A percentile compares a stretch with the other conserved stretches of the same genome.
Evolutionary conservation across 148 eudicot species (phyloP).

Genomic region (Cornus controversa): DNA sequence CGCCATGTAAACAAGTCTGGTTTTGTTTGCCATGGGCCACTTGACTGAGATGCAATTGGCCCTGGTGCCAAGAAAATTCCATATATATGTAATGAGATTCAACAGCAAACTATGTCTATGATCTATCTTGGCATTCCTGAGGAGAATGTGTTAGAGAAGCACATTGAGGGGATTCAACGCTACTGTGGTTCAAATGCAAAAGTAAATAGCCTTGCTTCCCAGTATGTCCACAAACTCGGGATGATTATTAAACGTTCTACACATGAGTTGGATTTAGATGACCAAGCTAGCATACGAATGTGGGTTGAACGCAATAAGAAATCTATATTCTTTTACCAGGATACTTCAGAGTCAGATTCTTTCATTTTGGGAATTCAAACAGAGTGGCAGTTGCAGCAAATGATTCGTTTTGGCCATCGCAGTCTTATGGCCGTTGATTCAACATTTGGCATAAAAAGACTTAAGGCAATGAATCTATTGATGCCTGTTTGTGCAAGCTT

Average conservation of each 20-base stretch:
- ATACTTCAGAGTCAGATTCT: slow-evolving; percentile 65
- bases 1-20: slow-evolving; percentile 91
- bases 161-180: slow-evolving; percentile 83
- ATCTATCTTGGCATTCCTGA: slow-evolving; percentile 94
- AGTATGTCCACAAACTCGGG: slow-evolving; percentile 92
- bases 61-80: slow-evolving; percentile 88
- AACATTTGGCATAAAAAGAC: slow-evolving; percentile 83
- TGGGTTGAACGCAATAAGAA: slow-evolving; percentile 94
- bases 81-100: slow-evolving; percentile 81
- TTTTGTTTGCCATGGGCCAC: slow-evolving; percentile 89
- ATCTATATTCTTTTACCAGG: slow-evolving; percentile 74
- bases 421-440: slow-evolving; percentile 86
- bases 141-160: slow-evolving; percentile 87
- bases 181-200: slow-evolving; percentile 81
- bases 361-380: slow-evolving; percentile 95
- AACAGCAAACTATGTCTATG: slow-evolving; percentile 98
- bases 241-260: slow-evolving; percentile 86
- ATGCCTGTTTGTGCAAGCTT: slow-evolving; percentile 13
- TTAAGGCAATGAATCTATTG: slow-evolving; percentile 47
- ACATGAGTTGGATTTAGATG: slow-evolving; percentile 93
- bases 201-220: slow-evolving; percentile 70
- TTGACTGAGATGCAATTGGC: slow-evolving; percentile 97
- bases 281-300: slow-evolving; percentile 76
- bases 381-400: slow-evolving; percentile 97
- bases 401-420: slow-evolving; percentile 86